phyloP scores from a whole-genome alignment of 305 asterid genomes.

The Fraxinus ornus region DNA sequence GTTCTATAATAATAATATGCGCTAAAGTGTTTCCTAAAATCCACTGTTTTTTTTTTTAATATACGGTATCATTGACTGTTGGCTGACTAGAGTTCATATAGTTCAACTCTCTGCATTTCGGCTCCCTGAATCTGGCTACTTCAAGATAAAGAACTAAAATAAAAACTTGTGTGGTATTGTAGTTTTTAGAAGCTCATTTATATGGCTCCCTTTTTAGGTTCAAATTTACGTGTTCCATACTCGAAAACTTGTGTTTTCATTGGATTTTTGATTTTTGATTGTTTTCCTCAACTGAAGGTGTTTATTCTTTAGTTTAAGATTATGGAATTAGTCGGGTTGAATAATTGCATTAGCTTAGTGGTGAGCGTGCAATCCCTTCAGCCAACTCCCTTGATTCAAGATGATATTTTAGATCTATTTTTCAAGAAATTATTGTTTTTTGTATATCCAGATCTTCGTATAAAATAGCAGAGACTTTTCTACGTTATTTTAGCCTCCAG shows the following conservation, averaged over 20 bases:
- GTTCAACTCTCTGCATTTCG: neutral
- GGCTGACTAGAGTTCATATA: neutral
- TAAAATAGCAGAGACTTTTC: constrained; percentile 7
- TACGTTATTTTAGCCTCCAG: neutral
- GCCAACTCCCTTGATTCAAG: neutral
- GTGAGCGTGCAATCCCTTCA: neutral
- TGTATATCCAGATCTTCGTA: neutral
- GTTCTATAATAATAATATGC: neutral
- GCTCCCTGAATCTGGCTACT: neutral
- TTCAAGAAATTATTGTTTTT: neutral
- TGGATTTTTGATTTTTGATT: neutral
- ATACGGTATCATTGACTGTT: neutral
- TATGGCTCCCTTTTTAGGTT: neutral
- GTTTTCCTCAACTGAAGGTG: neutral
- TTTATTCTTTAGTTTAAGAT: neutral
- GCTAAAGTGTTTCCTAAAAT: neutral
- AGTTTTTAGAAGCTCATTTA: neutral
- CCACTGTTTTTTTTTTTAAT: neutral
- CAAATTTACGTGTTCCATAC: neutral
- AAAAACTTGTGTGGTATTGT: neutral
- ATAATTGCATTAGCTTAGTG: neutral
- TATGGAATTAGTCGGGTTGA: neutral
- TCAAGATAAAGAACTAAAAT: neutral
- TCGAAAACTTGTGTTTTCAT: neutral
- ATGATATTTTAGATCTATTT: neutral